Evolutionary conservation across 176 grass and related monocot genomes (phyloP), one percentile per base, ranked within the genome.

Genomic region (Bonia amplexicaulis): DNA sequence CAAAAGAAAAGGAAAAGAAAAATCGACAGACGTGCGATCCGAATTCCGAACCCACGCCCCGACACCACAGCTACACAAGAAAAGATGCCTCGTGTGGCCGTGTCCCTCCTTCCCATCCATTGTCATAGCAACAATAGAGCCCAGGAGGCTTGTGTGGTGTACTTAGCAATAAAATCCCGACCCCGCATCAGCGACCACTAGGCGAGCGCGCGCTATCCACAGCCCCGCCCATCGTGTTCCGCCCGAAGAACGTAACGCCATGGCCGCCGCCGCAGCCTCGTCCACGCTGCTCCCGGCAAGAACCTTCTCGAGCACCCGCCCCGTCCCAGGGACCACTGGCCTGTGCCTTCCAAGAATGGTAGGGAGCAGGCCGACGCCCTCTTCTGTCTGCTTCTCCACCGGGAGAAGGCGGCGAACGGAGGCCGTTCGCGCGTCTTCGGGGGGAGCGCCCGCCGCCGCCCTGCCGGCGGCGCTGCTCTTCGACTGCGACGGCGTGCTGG

Each of bases 401-500:
- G 57, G 27, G 20, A 71, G 57, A 37, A 31, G 66, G 29, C 47
- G 67, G 49, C 68, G 57, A 82, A 37, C 74, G 5, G 73, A 53
- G 20, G 73, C 12, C 9, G 39, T 40, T 51, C 48, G 58, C 48
- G 73, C 40, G 27, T 63, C 55, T 9, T 79, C 33, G 11, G 17
- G 25, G 58, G 73, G 10, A 9, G 33, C 71, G 5, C 33, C 65
- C 6, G 78, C 80, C 6, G 25, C 87, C 5, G 15, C 83, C 22
- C 89, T 90, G 2, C 96, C 91, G 59, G 85, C 85, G 52, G 96
- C 91, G 59, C 80, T 98, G 54, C 88, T 98, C 17, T 98, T 98
- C 65, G 96, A 98, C 46, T 98, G 96, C 74, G 93, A 98, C 41
- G 96, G 96, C 64, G 96, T 98, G 85, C 93, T 98, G 47, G 96